A percentile compares a stretch with the other conserved stretches of the same genome.
Conservation (phyloP, 305 asterid genomes). For the Ilex paraguariensis region DNA sequence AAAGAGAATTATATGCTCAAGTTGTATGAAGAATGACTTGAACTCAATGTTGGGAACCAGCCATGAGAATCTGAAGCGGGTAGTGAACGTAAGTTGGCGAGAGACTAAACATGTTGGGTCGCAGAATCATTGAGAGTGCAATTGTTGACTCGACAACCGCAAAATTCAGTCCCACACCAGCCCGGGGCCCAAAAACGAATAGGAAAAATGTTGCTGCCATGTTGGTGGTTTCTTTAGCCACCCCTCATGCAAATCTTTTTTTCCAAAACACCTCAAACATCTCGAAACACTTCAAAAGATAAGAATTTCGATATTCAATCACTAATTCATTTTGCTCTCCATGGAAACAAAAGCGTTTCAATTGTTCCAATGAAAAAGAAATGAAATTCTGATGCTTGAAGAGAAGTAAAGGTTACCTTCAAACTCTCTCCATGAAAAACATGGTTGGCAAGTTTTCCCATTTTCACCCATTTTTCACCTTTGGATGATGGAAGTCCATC, state of each 20-base stretch:
- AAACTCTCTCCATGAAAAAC: slow-evolving; percentile 56
- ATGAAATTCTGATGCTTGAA: neutral
- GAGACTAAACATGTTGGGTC: slow-evolving; percentile 39
- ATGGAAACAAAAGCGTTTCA: too few species aligned
- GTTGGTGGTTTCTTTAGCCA: slow-evolving; percentile 32
- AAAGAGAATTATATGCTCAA: neutral
- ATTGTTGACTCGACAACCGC: slow-evolving; percentile 54
- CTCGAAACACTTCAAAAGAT: slow-evolving; percentile 12
- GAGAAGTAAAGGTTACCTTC: slow-evolving; percentile 29
- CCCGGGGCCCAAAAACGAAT: slow-evolving; percentile 62
- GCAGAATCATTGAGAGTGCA: slow-evolving; percentile 64
- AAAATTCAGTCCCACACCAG: slow-evolving; percentile 56
- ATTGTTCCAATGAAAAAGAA: too few species aligned
- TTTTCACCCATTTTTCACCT: slow-evolving; percentile 51
- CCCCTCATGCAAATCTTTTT: slow-evolving; percentile 44
- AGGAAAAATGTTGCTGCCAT: slow-evolving; percentile 43
- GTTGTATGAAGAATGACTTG: slow-evolving; percentile 33
- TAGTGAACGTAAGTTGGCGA: slow-evolving; percentile 59
- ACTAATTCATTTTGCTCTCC: too few species aligned
- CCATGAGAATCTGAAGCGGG: slow-evolving; percentile 47
- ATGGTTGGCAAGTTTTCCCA: slow-evolving; percentile 49
- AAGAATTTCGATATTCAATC: too few species aligned
- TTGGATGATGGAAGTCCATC: slow-evolving; percentile 40
- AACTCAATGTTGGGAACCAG: slow-evolving; percentile 64
- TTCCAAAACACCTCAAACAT: slow-evolving; percentile 26